Conservation (phyloP, 148 eudicot genomes). For the Vaccinium corymbosum region DNA sequence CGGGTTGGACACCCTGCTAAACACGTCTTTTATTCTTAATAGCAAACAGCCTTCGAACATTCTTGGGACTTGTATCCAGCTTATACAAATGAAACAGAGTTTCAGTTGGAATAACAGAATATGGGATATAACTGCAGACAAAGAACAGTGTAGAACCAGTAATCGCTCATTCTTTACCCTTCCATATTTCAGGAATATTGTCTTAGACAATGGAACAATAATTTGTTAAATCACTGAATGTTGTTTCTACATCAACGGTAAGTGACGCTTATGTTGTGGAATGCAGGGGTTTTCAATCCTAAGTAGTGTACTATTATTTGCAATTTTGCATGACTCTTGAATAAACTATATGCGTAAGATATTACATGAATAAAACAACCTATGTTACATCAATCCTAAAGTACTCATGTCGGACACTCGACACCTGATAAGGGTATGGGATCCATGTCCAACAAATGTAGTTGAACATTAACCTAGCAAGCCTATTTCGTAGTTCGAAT, state of each 20-base stretch:
- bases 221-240: background rate
- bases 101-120: background rate
- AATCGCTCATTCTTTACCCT: background rate
- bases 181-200: background rate
- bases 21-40: too few species aligned
- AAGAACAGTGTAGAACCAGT: background rate
- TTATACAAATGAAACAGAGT: background rate
- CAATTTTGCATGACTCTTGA: background rate
- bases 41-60: background rate
- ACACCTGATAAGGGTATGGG: background rate
- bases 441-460: background rate
- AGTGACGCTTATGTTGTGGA: background rate
- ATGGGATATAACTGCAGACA: background rate
- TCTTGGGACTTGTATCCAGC: background rate
- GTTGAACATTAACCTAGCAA: background rate
- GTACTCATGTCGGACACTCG: too few species aligned
- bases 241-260: background rate
- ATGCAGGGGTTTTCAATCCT: background rate
- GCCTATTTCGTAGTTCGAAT: background rate
- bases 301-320: background rate
- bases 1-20: background rate
- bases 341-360: too few species aligned
- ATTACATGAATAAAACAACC: too few species aligned
- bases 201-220: background rate
- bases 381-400: too few species aligned